Evolutionary conservation across 2,329 filamentous ascomycete species (phyloP).

Genomic region (Claviceps digitariae): DNA sequence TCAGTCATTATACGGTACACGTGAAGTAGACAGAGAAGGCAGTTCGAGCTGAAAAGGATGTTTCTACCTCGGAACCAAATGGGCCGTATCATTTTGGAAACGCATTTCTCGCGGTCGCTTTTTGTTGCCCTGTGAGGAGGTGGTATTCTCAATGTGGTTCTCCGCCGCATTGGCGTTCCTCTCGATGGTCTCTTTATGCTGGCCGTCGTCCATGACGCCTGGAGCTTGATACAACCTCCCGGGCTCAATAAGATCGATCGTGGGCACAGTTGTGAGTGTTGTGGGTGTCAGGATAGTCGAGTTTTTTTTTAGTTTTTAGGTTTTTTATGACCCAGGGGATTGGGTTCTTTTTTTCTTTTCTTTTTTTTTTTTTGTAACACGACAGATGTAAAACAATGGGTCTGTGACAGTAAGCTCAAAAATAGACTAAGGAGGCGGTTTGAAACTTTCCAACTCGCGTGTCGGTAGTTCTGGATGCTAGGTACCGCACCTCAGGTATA

Average conservation of each 20-base stretch:
- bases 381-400: not conserved
- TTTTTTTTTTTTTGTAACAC: not conserved
- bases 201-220: slow-evolving; percentile 27
- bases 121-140: not conserved
- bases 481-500: not conserved
- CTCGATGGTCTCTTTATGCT: slow-evolving; percentile 23
- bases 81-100: slow-evolving; percentile 25
- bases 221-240: not conserved
- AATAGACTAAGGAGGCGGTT: not conserved
- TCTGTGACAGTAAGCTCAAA: not conserved
- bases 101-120: slow-evolving; percentile 10
- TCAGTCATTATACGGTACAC: not conserved
- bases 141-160: slow-evolving; percentile 9
- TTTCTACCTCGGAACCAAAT: slow-evolving; percentile 31
- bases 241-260: not conserved
- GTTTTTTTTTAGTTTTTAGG: too few relatives aligned
- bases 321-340: not conserved
- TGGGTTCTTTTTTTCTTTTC: not conserved
- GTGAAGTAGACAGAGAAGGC: not conserved
- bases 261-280: not conserved
- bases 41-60: not conserved
- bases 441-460: not conserved
- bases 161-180: slow-evolving; percentile 18
- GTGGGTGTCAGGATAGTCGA: not conserved
- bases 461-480: not conserved